Percentiles rank a stretch among this genome's conserved stretches.
These are phyloP conservation scores for Thelephora terrestris DNA, from an alignment of 1,284 basidiomycete genomes.

Conservation along the genomic window DNA sequence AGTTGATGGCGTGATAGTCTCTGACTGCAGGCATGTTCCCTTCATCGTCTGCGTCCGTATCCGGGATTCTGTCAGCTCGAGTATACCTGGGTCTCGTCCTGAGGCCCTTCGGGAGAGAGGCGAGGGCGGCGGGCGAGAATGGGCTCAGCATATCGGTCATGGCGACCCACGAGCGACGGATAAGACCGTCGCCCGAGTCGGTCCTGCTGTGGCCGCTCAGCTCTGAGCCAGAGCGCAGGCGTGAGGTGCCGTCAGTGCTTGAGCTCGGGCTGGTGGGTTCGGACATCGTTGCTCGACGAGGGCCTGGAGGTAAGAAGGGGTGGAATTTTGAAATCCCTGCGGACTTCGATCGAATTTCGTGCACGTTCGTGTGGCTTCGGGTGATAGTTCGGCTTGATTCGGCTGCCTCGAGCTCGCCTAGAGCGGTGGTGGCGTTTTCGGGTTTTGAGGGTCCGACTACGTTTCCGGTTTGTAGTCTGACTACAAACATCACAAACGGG, in stretches of 20 bases:
- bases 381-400: not conserved
- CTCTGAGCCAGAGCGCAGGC: not conserved
- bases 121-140: constrained; percentile 61
- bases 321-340: constrained; percentile 6
- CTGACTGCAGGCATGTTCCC: constrained; percentile 49
- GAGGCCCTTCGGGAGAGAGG: constrained; percentile 47
- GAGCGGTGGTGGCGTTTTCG: too few species aligned
- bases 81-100: constrained; percentile 46
- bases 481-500: too few species aligned
- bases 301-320: constrained; percentile 6
- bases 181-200: constrained; percentile 14
- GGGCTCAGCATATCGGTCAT: constrained; percentile 53
- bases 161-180: constrained; percentile 44
- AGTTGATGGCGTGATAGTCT: constrained; percentile 64
- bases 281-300: not conserved
- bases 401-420: too few species aligned
- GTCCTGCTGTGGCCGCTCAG: constrained; percentile 9
- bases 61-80: constrained; percentile 61
- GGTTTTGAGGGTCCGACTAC: too few species aligned
- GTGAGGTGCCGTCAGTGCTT: not conserved
- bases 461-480: too few species aligned
- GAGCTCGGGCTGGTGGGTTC: constrained; percentile 5
- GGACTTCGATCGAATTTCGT: constrained; percentile 4
- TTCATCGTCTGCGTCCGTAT: constrained; percentile 37
- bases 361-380: constrained; percentile 8